Conservation (phyloP, 1,284 basidiomycete species). For the Meripilus lineatus region DNA sequence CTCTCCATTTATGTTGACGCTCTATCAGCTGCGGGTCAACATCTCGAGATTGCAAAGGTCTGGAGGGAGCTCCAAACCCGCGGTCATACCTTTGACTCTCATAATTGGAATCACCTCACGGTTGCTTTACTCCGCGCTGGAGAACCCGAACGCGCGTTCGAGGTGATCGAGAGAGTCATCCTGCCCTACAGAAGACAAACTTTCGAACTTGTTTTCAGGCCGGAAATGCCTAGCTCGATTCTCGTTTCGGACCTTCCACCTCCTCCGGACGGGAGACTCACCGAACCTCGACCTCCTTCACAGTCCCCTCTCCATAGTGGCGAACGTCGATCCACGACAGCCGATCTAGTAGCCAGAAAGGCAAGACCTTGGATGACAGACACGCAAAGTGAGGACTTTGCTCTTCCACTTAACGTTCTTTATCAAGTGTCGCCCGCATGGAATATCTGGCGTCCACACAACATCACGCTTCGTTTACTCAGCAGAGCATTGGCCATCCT, state of each 20-base stretch:
- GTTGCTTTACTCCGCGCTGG: conserved; percentile 77
- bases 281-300: conserved; percentile 18
- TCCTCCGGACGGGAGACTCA: conserved; percentile 13
- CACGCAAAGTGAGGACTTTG: conserved; percentile 34
- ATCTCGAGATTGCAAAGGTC: conserved; percentile 56
- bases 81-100: conserved; percentile 85
- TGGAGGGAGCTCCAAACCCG: conserved; percentile 65
- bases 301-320: conserved; percentile 28
- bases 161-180: conserved; percentile 78
- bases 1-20: conserved; percentile 84
- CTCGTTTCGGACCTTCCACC: conserved; percentile 36
- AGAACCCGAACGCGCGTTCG: conserved; percentile 78
- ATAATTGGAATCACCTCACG: conserved; percentile 90
- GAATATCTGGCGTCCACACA: conserved; percentile 63
- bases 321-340: conserved; percentile 19
- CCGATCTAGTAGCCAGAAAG: conserved; percentile 14
- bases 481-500: conserved; percentile 41
- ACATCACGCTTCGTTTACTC: conserved; percentile 42
- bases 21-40: conserved; percentile 61
- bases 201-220: conserved; percentile 23
- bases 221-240: conserved; percentile 38
- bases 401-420: conserved; percentile 54
- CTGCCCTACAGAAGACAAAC: conserved; percentile 51
- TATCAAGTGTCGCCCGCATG: conserved; percentile 60
- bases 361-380: conserved; percentile 14